Base-by-base conservation (phyloP, 176 grass and related monocot species). In the Hyparrhenia diplandra region DNA sequence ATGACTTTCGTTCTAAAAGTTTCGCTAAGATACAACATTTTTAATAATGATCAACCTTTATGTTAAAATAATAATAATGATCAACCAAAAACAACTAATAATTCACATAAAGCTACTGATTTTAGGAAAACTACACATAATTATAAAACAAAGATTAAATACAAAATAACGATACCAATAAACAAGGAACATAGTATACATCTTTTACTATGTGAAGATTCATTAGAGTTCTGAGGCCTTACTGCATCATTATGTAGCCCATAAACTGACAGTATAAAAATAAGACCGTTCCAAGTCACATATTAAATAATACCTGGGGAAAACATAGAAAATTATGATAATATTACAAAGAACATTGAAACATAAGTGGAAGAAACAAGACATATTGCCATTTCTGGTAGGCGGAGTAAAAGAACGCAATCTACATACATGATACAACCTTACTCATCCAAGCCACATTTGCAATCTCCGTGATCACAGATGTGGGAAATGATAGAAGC, bases 231-330 rank as follows among this genome's bases (percentile, higher is more conserved):
- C 46, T 39, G 62, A n/a, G 75, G 86, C 84, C 92, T 94, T 94
- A 94, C 92, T 31, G 84, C 89, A 62, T 91, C 86, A 75, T 39
- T 72, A 28, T 63, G 83, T 71, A 94, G 77, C 52, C 92, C 92
- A 79, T 91, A 91, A 17, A 94, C 68, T 25, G 92, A 94, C 25
- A 94, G 71, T 86, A 89, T 78, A 68, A 91, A 91, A 91, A 89
- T 70, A 91, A 46, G 89, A 84, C 31, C 75, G 80, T 61, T 91
- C 86, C 77, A 81, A 35, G 82, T 91, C 92, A 35, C 89, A 94
- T 75, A 74, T 21, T 66, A 91, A 78, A 78, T 94, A 94, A 77
- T 91, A 94, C 86, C 92, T 94, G 80, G 78, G 78, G 84, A 86
- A 40, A 75, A 18, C 6, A 73, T 36, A 69, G 37, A 72, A 59